phyloP scores from a whole-genome alignment of 495 filamentous ascomycete species.

The Talaromyces liani region DNA sequence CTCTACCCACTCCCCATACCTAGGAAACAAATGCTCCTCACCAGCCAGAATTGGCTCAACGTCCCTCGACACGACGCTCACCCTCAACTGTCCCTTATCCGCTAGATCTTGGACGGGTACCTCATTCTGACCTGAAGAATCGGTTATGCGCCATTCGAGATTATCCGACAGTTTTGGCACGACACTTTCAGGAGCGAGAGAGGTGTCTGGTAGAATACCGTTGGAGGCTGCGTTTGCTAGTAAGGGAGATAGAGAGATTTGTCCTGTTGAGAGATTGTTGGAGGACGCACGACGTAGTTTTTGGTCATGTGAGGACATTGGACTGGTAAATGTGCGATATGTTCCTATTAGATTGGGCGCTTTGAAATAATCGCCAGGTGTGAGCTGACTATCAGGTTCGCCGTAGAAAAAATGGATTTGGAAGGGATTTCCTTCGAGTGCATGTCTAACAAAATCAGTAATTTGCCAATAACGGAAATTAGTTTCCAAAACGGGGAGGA shows the following conservation, averaged over 20 bases:
- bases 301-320: neutral
- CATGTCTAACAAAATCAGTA: slow-evolving; percentile 7
- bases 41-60: slow-evolving; percentile 5
- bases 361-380: neutral
- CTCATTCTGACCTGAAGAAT: neutral
- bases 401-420: slow-evolving; percentile 11
- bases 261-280: slow-evolving; percentile 1
- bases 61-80: slow-evolving; percentile 7
- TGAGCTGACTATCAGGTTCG: neutral
- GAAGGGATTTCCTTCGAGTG: slow-evolving; percentile 6
- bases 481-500: neutral
- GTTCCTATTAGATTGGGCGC: slow-evolving; percentile 8
- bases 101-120: neutral
- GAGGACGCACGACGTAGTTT: neutral
- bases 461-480: neutral
- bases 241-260: slow-evolving; percentile 5
- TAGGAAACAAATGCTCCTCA: slow-evolving; percentile 8
- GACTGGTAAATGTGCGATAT: slow-evolving; percentile 7
- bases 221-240: neutral
- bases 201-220: neutral
- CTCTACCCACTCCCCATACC: slow-evolving; percentile 8
- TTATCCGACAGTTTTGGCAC: neutral
- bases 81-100: slow-evolving; percentile 3
- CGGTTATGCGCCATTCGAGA: slow-evolving; percentile 8
- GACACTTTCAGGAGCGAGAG: neutral